phyloP scores from a whole-genome alignment of 192 early-diverging fungal species.

The Nowakowskiella sp. region DNA sequence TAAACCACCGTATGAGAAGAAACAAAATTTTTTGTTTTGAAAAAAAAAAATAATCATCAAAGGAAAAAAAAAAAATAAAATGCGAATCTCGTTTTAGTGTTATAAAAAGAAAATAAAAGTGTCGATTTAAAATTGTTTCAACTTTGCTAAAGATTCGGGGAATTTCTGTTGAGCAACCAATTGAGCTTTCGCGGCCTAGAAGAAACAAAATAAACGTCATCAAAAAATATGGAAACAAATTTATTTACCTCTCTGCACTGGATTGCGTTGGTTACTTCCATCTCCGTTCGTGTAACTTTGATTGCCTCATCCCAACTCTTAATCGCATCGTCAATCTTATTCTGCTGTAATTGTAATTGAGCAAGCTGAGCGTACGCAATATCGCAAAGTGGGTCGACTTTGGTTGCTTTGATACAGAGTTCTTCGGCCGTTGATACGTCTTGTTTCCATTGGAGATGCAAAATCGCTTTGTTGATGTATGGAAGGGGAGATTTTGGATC shows the following conservation, averaged over 20 bases:
- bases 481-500: constrained; percentile 79
- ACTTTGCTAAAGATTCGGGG: neutral
- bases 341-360: constrained; percentile 49
- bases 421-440: constrained; percentile 68
- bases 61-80: no score
- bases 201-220: neutral
- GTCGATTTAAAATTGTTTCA: no score
- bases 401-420: constrained; percentile 69
- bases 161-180: constrained; percentile 4
- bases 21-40: no score
- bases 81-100: no score
- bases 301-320: constrained; percentile 69
- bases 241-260: constrained; percentile 25
- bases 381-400: constrained; percentile 93
- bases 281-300: constrained; percentile 76
- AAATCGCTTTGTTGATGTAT: constrained; percentile 90
- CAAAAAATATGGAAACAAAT: neutral
- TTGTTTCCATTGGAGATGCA: constrained; percentile 62
- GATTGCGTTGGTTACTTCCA: constrained; percentile 80
- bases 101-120: no score
- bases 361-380: constrained; percentile 83
- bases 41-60: no score
- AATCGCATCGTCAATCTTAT: constrained; percentile 78
- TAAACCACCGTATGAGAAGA: no score
- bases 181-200: no score